Percentiles rank a stretch among this genome's conserved stretches.
phyloP scores from a whole-genome alignment of 2,329 filamentous ascomycete genomes.

The Fonsecaea multimorphosa region DNA sequence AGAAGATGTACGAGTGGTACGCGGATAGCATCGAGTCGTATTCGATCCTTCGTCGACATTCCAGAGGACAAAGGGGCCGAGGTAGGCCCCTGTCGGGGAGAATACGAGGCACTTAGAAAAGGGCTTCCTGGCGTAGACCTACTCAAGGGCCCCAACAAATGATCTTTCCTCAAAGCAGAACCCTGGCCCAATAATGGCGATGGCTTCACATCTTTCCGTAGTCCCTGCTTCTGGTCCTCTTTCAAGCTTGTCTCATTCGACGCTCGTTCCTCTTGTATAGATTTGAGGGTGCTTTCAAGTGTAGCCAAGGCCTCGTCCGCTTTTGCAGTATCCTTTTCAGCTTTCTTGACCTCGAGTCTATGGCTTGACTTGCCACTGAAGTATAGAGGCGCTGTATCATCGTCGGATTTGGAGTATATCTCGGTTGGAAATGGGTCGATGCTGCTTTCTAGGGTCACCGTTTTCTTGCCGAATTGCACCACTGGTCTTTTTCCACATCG shows the following conservation, averaged over 20 bases:
- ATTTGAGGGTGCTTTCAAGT: conserved; percentile 65
- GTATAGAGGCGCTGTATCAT: conserved; percentile 55
- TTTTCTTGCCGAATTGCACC: conserved; percentile 64
- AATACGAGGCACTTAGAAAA: conserved; percentile 46
- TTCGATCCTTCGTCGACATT: conserved; percentile 37
- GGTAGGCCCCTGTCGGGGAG: conserved; percentile 51
- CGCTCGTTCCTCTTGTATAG: conserved; percentile 65
- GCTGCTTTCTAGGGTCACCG: conserved; percentile 60
- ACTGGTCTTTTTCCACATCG: conserved; percentile 59
- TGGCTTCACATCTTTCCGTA: conserved; percentile 40
- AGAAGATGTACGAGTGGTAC: conserved; percentile 59
- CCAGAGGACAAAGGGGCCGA: conserved; percentile 47
- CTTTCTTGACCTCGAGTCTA: conserved; percentile 61
- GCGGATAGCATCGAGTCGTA: conserved; percentile 53
- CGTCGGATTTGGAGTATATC: conserved; percentile 57
- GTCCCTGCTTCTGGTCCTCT: conserved; percentile 44
- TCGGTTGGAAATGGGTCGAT: conserved; percentile 63
- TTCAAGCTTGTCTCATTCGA: conserved; percentile 60
- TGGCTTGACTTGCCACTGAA: conserved; percentile 65
- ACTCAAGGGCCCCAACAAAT: conserved; percentile 47
- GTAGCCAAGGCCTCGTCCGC: conserved; percentile 65
- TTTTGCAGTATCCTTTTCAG: conserved; percentile 60
- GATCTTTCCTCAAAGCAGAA: conserved; percentile 45
- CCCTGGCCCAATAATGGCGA: conserved; percentile 42
- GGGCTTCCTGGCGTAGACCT: conserved; percentile 53